Base-by-base conservation (phyloP, 2,329 filamentous ascomycete genomes). In the Mariannaea sp. region DNA sequence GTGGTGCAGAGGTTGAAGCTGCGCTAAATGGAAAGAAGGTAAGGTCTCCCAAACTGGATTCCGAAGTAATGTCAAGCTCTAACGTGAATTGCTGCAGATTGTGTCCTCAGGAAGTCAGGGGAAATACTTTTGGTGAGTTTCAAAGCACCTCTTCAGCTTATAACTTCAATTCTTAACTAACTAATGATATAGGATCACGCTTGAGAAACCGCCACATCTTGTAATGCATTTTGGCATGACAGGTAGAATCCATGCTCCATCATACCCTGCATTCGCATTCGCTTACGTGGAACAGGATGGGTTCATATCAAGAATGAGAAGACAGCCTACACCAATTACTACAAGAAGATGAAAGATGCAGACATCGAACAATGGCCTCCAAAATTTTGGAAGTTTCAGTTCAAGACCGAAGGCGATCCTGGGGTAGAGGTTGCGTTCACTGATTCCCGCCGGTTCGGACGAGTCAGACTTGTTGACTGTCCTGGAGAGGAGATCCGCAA, bases 81-180 rank as follows among this genome's bases (percentile, higher is more conserved):
- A 41, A n/a, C n/a, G n/a, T n/a, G n/a, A n/a, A 57, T 41, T 10
- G 17, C 8, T 35, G 6, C 42, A 78, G 77, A 84, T 85, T 3
- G 54, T 83, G 7, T 79, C 77, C 48, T 89, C 89, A 4, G 89
- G 89, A 4, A 91, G 89, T 55, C 94, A 97, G 70, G 94, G 94
- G 8, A 99, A 97, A 80, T 97, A 97, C 69, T 97, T 99, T 71
- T 99, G 94, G 85, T 83, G 63, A 55, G 73, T 19, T n/a, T n/a
- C n/a, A n/a, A n/a, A n/a, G n/a, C n/a, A n/a, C n/a, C n/a, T n/a
- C n/a, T n/a, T n/a, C n/a, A n/a, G n/a, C n/a, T n/a, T n/a, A n/a
- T n/a, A n/a, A 56, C 17, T 19, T 20, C 22, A 35, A 12, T 10
- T n/a, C 19, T 22, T 14, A 26, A 20, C 14, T 35, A 27, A 38